A percentile compares a stretch with the other conserved stretches of the same genome.
phyloP scores from a whole-genome alignment of 805 yeast genomes.

The Torulaspora quercuum region DNA sequence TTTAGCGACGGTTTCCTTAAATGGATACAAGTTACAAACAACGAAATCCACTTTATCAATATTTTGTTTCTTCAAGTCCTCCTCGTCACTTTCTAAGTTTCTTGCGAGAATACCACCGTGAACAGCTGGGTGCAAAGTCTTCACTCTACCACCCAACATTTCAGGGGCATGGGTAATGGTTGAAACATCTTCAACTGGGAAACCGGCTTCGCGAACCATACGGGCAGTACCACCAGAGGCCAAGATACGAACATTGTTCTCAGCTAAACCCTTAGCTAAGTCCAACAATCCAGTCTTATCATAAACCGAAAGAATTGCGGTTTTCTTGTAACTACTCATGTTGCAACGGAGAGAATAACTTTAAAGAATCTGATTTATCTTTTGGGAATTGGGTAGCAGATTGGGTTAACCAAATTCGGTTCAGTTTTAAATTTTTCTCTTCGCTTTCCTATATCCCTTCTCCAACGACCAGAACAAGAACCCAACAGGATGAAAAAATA shows the following conservation, averaged over 20 bases:
- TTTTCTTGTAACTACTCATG: constrained; percentile 49
- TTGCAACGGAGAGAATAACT: too few relatives aligned
- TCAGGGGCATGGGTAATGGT: constrained; percentile 97
- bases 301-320: constrained; percentile 95
- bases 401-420: too few relatives aligned
- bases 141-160: constrained; percentile 98
- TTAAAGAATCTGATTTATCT: too few relatives aligned
- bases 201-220: constrained; percentile 93
- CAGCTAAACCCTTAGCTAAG: constrained; percentile 89
- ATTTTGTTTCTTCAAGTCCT: constrained; percentile 81
- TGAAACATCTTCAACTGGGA: constrained; percentile 95
- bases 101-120: constrained; percentile 97
- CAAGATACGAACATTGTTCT: constrained; percentile 82
- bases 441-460: too few relatives aligned
- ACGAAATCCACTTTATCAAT: constrained; percentile 96
- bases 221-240: constrained; percentile 98
- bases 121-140: constrained; percentile 97
- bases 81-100: constrained; percentile 84
- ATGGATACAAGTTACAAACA: constrained; percentile 96
- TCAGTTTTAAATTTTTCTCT: too few relatives aligned
- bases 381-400: too few relatives aligned
- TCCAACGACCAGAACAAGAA: too few relatives aligned
- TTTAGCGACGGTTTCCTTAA: constrained; percentile 94
- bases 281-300: constrained; percentile 96
- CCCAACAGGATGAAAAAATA: too few relatives aligned